A percentile compares a stretch with the other conserved stretches of the same genome.
Evolutionary conservation across 441 rosid species (phyloP).

Genomic region (Syzygium malaccense): DNA sequence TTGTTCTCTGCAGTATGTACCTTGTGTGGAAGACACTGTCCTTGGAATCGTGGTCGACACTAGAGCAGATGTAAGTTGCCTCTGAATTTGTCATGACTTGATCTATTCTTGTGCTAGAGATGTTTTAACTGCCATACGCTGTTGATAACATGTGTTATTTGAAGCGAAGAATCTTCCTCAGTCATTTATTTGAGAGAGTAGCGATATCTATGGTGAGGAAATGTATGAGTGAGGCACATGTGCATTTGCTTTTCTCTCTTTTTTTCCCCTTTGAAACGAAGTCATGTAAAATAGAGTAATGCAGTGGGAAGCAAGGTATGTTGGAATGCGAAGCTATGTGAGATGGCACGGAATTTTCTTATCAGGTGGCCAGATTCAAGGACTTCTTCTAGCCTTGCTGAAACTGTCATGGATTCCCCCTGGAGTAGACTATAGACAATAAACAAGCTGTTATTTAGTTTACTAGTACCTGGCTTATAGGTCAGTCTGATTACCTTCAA

Average conservation of each 20-base stretch:
- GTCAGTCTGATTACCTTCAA: background rate
- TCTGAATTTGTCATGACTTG: background rate
- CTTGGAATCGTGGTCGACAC: conserved; percentile 82
- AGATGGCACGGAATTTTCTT: background rate
- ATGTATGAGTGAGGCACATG: background rate
- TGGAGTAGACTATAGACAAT: background rate
- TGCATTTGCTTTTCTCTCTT: background rate
- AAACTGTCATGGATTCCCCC: background rate
- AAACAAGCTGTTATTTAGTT: background rate
- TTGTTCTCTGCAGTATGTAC: conserved; percentile 54
- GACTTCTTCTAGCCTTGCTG: background rate
- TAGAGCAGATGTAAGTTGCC: conserved; percentile 69
- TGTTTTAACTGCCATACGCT: background rate
- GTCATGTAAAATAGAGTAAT: background rate
- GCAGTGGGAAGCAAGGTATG: background rate
- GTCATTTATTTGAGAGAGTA: background rate
- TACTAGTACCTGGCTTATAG: background rate
- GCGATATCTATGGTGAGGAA: background rate
- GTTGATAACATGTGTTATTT: background rate
- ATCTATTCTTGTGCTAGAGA: background rate
- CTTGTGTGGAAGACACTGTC: conserved; percentile 59
- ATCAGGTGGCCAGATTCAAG: background rate
- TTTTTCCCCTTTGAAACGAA: background rate
- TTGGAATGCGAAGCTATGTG: background rate
- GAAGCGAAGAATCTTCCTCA: background rate